Conservation (phyloP, 2,329 filamentous ascomycete species). For the Camptophora hylomeconis region DNA sequence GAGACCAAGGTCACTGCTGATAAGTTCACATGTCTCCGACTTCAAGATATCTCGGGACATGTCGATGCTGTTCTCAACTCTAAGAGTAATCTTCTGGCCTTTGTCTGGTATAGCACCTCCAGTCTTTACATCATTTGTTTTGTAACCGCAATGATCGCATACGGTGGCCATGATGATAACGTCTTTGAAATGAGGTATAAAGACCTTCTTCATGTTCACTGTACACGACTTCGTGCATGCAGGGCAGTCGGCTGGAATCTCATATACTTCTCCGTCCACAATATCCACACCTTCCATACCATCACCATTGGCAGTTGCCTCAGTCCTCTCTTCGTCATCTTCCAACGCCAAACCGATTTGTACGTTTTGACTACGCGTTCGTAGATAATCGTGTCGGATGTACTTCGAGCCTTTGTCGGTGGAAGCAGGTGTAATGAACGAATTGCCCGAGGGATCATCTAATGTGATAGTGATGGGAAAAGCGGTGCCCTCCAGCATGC, state of each 20-base stretch:
- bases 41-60: conserved; percentile 90
- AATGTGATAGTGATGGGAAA: conserved; percentile 83
- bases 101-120: conserved; percentile 80
- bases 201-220: conserved; percentile 98
- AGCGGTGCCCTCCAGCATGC: conserved; percentile 62
- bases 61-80: conserved; percentile 57
- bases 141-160: conserved; percentile 84
- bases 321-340: conserved; percentile 23
- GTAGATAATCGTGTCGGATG: conserved; percentile 69
- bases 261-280: conserved; percentile 82
- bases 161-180: conserved; percentile 91
- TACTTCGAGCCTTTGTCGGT: conserved; percentile 71
- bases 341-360: conserved; percentile 56
- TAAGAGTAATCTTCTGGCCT: conserved; percentile 70
- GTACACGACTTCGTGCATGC: conserved; percentile 76
- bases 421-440: conserved; percentile 82
- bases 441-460: conserved; percentile 90
- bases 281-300: conserved; percentile 63
- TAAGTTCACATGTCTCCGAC: conserved; percentile 78
- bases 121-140: conserved; percentile 94
- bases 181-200: conserved; percentile 96
- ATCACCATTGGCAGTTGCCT: conserved; percentile 17
- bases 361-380: conserved; percentile 76
- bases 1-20: conserved; percentile 76
- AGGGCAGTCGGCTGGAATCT: conserved; percentile 81